phyloP scores from a whole-genome alignment of 1,284 basidiomycete genomes.

The Austroboletus sp. region DNA sequence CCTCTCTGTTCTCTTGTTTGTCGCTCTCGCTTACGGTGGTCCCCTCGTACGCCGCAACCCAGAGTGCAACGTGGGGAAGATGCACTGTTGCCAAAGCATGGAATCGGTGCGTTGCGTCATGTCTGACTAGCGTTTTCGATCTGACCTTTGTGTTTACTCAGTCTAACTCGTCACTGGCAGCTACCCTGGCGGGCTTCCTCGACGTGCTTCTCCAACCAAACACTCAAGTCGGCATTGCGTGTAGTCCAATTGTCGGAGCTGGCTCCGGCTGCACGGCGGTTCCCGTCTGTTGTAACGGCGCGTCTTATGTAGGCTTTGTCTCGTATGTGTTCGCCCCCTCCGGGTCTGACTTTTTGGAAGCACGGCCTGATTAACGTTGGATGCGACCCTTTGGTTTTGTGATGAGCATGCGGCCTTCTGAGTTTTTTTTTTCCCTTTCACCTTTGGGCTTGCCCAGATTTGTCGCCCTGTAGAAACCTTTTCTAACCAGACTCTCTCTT shows the following conservation, averaged over 20 bases:
- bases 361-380: conserved; percentile 25
- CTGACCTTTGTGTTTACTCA: conserved; percentile 7
- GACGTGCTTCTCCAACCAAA: not conserved
- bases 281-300: conserved; percentile 22
- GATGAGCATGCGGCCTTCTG: conserved; percentile 1
- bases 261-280: conserved; percentile 23
- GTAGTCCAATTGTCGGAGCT: conserved; percentile 23
- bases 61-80: conserved; percentile 17
- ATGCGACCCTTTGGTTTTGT: conserved; percentile 18
- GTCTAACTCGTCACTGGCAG: conserved; percentile 8
- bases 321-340: not conserved
- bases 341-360: conserved; percentile 1
- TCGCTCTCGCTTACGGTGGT: conserved; percentile 16
- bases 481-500: conserved; percentile 23
- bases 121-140: not conserved
- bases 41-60: conserved; percentile 25
- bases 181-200: conserved; percentile 6
- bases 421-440: conserved; percentile 17
- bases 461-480: conserved; percentile 10
- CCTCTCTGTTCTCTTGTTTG: conserved; percentile 17
- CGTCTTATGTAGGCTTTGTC: conserved; percentile 11
- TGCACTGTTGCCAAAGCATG: conserved; percentile 21
- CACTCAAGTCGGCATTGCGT: conserved; percentile 18
- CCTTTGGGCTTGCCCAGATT: conserved; percentile 2
- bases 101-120: conserved; percentile 12